A percentile compares a stretch with the other conserved stretches of the same genome.
Conservation (phyloP, 2,329 filamentous ascomycete genomes). For the Rutstroemia sp. region DNA sequence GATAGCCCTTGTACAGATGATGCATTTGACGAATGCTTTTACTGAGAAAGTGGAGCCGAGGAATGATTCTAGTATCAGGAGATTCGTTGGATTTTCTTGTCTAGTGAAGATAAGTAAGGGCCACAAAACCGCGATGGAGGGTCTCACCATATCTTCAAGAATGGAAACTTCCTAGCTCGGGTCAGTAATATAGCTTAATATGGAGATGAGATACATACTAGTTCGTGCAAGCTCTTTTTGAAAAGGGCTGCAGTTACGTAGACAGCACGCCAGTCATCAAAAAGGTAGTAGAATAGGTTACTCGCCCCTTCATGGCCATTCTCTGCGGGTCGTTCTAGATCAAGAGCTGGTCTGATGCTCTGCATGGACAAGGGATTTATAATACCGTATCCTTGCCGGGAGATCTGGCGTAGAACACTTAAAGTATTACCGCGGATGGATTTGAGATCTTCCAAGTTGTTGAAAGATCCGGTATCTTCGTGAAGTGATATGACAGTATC, state of each 20-base stretch:
- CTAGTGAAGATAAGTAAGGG: slow-evolving; percentile 17
- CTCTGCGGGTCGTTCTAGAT: slow-evolving; percentile 20
- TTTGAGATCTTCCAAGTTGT: slow-evolving; percentile 23
- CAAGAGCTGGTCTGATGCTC: slow-evolving; percentile 24
- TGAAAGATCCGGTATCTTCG: slow-evolving; percentile 41
- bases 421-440: slow-evolving; percentile 47
- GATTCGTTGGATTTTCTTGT: slow-evolving; percentile 31
- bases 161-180: slow-evolving; percentile 19
- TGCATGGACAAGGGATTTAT: slow-evolving; percentile 26
- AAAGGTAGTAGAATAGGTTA: slow-evolving; percentile 58
- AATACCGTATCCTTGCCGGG: slow-evolving; percentile 38
- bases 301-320: slow-evolving; percentile 45
- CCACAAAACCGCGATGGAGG: not conserved
- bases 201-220: slow-evolving; percentile 34
- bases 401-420: slow-evolving; percentile 55
- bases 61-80: slow-evolving; percentile 45
- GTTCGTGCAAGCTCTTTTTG: slow-evolving; percentile 39
- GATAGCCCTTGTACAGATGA: slow-evolving; percentile 54
- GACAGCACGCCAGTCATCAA: slow-evolving; percentile 57
- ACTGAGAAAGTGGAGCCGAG: slow-evolving; percentile 50
- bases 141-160: slow-evolving; percentile 23
- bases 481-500: slow-evolving; percentile 65
- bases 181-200: not conserved
- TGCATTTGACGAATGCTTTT: slow-evolving; percentile 53
- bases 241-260: slow-evolving; percentile 45